Conservation (phyloP, 192 early-diverging fungal genomes). For the Coemansia sp. region DNA sequence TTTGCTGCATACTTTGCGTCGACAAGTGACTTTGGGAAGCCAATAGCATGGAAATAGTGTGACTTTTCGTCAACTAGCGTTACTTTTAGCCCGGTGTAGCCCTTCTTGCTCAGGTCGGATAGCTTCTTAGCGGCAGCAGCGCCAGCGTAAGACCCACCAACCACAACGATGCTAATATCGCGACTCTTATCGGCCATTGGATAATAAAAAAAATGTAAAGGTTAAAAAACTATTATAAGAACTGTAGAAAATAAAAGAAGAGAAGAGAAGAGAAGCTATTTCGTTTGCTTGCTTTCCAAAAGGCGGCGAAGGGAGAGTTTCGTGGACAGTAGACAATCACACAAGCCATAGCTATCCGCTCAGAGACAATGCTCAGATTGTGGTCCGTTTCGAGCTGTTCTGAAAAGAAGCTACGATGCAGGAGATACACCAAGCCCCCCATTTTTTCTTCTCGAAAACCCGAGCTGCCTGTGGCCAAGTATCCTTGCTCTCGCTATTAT, state of each 20-base stretch:
- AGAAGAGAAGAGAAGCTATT: no score
- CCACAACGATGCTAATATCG: slow-evolving; percentile 53
- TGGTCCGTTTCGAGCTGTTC: background rate
- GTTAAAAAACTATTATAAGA: background rate
- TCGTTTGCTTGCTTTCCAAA: background rate
- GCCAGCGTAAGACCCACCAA: slow-evolving; percentile 64
- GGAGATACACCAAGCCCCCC: background rate
- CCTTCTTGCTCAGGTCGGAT: slow-evolving; percentile 34
- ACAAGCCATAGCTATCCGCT: background rate
- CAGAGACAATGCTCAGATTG: background rate
- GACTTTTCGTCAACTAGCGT: slow-evolving; percentile 62
- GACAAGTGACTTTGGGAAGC: slow-evolving; percentile 56
- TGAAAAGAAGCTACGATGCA: background rate
- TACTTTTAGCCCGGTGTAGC: slow-evolving; percentile 49
- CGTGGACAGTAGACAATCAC: background rate
- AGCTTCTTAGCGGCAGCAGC: slow-evolving; percentile 48
- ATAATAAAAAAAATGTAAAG: background rate
- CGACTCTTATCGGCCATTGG: slow-evolving; percentile 36
- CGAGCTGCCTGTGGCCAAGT: background rate
- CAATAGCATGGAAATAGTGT: slow-evolving; percentile 64
- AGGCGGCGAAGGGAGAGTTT: background rate
- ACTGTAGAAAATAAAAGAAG: no score
- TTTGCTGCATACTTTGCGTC: slow-evolving; percentile 56
- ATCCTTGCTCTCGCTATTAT: slow-evolving; percentile 21
- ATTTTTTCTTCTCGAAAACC: background rate